Conservation (phyloP, 2,329 filamentous ascomycete genomes). For the Arthrinium phaeospermum region DNA sequence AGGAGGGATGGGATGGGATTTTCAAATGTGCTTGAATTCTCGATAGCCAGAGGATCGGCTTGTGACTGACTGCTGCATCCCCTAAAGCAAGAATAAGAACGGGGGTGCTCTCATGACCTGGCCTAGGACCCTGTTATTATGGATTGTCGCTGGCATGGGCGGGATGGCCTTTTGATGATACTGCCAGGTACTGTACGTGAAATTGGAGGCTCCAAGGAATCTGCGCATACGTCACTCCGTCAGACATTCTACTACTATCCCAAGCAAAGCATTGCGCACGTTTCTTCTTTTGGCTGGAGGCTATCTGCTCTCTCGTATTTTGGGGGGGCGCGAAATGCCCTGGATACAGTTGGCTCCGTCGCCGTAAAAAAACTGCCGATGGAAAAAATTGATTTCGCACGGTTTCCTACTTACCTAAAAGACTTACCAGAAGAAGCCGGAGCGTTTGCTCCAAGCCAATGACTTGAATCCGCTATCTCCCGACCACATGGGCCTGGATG, state of each 20-base stretch:
- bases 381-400: conserved; percentile 11
- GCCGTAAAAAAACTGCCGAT: background rate
- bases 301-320: background rate
- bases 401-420: background rate
- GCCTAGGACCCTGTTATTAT: conserved; percentile 11
- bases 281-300: background rate
- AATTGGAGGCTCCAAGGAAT: background rate
- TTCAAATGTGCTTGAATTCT: conserved; percentile 19
- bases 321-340: background rate
- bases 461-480: background rate
- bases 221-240: conserved; percentile 2
- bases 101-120: conserved; percentile 3
- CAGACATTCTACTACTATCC: background rate
- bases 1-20: conserved; percentile 15
- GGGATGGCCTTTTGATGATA: background rate
- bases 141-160: conserved; percentile 8
- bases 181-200: background rate
- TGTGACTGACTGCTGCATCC: conserved; percentile 15
- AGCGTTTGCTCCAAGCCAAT: conserved; percentile 10
- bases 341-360: conserved; percentile 1
- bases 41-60: conserved; percentile 18
- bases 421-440: background rate
- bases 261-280: background rate
- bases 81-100: background rate
- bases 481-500: background rate